Conservation (phyloP, 129 eudicot genomes). For the Tanacetum coccineum region DNA sequence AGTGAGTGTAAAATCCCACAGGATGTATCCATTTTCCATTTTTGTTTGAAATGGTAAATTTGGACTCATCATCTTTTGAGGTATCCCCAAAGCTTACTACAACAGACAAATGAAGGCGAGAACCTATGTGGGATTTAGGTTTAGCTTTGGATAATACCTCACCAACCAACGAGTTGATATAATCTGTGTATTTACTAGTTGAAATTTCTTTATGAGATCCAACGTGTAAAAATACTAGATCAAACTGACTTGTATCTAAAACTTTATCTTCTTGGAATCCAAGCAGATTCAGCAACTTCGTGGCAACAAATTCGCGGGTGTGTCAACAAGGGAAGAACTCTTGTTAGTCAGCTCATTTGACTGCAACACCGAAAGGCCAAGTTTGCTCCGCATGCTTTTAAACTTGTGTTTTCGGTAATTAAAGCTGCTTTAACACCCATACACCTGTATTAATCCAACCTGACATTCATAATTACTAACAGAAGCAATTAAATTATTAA, state of each 20-base stretch:
- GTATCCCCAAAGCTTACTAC: slow-evolving; percentile 67
- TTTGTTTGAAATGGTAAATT: slow-evolving; percentile 27
- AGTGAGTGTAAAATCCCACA: slow-evolving; percentile 38
- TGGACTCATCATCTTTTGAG: slow-evolving; percentile 31
- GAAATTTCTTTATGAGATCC: slow-evolving; percentile 34
- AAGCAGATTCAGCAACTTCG: slow-evolving; percentile 63
- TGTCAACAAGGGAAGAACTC: slow-evolving; percentile 21
- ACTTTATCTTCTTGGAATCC: slow-evolving; percentile 73
- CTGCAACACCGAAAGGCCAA: slow-evolving; percentile 55
- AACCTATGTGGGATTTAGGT: slow-evolving; percentile 51
- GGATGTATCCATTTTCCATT: slow-evolving; percentile 16
- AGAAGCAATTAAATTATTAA: background rate
- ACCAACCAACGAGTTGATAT: slow-evolving; percentile 61
- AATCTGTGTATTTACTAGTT: slow-evolving; percentile 35
- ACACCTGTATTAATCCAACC: slow-evolving; percentile 45
- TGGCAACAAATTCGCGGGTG: slow-evolving; percentile 33
- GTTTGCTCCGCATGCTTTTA: slow-evolving; percentile 49
- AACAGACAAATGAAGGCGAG: slow-evolving; percentile 76
- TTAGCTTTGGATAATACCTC: slow-evolving; percentile 36
- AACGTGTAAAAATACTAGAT: slow-evolving; percentile 63
- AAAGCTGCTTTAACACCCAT: slow-evolving; percentile 89
- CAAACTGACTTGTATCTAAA: slow-evolving; percentile 52
- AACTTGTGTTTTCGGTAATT: slow-evolving; percentile 42
- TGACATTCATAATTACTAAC: background rate
- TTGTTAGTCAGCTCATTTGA: slow-evolving; percentile 35